Evolutionary conservation across 2,329 filamentous ascomycete species (phyloP).

Genomic region (Waltergamsia citrina): DNA sequence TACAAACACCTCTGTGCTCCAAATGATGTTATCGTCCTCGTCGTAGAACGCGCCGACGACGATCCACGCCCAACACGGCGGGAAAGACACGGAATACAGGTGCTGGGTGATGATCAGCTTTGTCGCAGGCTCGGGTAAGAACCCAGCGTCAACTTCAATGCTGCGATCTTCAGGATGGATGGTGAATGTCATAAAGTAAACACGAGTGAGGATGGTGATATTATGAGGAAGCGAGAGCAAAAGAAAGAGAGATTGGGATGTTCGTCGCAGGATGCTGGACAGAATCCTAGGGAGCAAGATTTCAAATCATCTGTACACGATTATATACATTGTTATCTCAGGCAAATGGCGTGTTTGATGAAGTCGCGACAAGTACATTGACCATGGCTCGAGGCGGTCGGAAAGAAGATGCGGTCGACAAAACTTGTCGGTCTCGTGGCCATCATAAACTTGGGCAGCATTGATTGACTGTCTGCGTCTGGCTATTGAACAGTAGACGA

Average conservation of each 20-base stretch:
- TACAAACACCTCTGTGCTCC: slow-evolving; percentile 35
- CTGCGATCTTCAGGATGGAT: background rate
- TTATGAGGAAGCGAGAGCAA: background rate
- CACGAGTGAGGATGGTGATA: background rate
- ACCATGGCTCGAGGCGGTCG: too few relatives aligned
- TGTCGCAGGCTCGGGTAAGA: slow-evolving; percentile 33
- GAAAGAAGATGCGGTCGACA: background rate
- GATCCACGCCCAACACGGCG: slow-evolving; percentile 33
- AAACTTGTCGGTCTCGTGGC: too few relatives aligned
- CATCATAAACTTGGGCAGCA: too few relatives aligned
- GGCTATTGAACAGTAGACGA: too few relatives aligned
- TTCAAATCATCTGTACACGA: too few relatives aligned
- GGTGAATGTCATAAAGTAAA: slow-evolving; percentile 3
- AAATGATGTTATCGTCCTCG: slow-evolving; percentile 25
- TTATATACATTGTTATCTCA: too few relatives aligned
- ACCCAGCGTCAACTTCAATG: slow-evolving; percentile 8
- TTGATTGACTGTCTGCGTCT: too few relatives aligned
- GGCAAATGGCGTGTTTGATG: too few relatives aligned
- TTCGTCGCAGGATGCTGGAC: too few relatives aligned
- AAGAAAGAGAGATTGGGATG: background rate
- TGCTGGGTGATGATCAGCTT: slow-evolving; percentile 35
- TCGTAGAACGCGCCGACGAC: slow-evolving; percentile 39
- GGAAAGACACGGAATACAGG: slow-evolving; percentile 13
- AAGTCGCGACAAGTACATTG: too few relatives aligned
- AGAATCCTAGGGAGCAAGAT: too few relatives aligned